Percentiles rank a stretch among this genome's conserved stretches.
Evolutionary conservation across 164 flowering plant species (phyloP).

Genomic region (Cinnamomum chago): DNA sequence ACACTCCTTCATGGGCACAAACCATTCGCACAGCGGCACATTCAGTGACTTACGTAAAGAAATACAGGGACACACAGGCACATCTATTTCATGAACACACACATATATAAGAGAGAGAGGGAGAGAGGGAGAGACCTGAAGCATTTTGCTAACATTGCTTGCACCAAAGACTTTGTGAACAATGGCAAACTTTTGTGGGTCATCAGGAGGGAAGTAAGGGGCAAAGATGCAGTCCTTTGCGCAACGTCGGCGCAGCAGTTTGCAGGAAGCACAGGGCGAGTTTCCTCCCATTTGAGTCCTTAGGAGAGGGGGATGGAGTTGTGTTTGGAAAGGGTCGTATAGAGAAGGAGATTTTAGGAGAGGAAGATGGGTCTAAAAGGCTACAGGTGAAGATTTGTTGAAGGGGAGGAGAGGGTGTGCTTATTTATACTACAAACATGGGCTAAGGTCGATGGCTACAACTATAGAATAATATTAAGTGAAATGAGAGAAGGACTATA

Average conservation of each 20-base stretch:
- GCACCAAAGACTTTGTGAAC: conserved; percentile 93
- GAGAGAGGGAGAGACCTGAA: conserved; percentile 48
- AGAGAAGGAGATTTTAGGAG: not conserved
- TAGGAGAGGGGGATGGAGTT: not conserved
- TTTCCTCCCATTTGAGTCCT: conserved; percentile 44
- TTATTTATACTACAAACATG: not conserved
- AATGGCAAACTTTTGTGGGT: conserved; percentile 79
- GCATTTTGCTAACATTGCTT: conserved; percentile 91
- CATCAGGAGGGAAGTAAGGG: conserved; percentile 84
- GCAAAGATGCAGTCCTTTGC: conserved; percentile 88
- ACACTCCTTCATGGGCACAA: too few relatives aligned
- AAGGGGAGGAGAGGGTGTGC: not conserved
- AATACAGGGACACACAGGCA: not conserved
- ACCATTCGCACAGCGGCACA: too few relatives aligned
- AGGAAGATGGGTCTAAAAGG: too few relatives aligned
- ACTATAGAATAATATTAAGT: not conserved
- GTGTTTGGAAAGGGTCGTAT: not conserved
- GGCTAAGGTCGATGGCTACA: not conserved
- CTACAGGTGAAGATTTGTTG: too few relatives aligned
- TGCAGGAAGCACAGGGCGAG: conserved; percentile 95
- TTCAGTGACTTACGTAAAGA: too few relatives aligned
- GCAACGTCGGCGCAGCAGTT: conserved; percentile 75
- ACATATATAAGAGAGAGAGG: conserved; percentile 7
- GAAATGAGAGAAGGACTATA: not conserved
- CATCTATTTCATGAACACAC: not conserved